A percentile compares a stretch with the other conserved stretches of the same genome.
These are phyloP conservation scores for Cinnamomum micranthum DNA, from an alignment of 164 flowering plant genomes.

Conservation along the genomic window DNA sequence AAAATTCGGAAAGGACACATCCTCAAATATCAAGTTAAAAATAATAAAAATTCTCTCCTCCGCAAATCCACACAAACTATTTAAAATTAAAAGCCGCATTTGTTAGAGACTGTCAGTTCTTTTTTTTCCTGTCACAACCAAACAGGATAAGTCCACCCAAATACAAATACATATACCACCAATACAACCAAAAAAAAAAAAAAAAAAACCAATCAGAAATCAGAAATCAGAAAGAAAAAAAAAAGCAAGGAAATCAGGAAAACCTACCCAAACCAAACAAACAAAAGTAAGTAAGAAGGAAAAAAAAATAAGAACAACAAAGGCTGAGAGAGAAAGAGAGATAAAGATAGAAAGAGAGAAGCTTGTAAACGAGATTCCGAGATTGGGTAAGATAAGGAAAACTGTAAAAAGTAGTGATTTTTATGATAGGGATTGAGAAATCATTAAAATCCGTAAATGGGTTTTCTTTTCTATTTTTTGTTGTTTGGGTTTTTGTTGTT, in stretches of 20 bases:
- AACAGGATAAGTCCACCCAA: neutral
- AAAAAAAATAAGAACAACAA: too few relatives aligned
- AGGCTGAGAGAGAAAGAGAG: slow-evolving; percentile 12
- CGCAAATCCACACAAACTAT: slow-evolving; percentile 3
- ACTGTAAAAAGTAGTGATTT: slow-evolving; percentile 1
- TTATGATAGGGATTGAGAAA: neutral
- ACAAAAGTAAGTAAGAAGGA: neutral
- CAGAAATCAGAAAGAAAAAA: slow-evolving; percentile 17
- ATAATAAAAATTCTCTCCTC: slow-evolving; percentile 2
- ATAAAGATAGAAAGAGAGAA: neutral
- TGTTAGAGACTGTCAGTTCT: slow-evolving; percentile 23
- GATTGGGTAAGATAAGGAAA: slow-evolving; percentile 11
- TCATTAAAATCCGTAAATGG: slow-evolving; percentile 4
- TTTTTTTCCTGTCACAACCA: slow-evolving; percentile 12
- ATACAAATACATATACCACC: neutral
- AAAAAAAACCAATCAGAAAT: neutral
- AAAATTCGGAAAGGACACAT: slow-evolving; percentile 20
- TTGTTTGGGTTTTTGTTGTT: neutral
- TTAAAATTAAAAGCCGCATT: slow-evolving; percentile 22
- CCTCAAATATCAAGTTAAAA: neutral
- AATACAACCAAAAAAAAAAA: slow-evolving; percentile 4
- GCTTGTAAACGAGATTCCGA: slow-evolving; percentile 9
- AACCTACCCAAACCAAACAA: slow-evolving; percentile 3
- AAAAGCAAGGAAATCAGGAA: slow-evolving; percentile 9
- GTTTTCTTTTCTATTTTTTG: slow-evolving; percentile 9